These are phyloP conservation scores for Huntiella decipiens DNA, from an alignment of 2,329 filamentous ascomycete genomes.

Conservation along the genomic window DNA sequence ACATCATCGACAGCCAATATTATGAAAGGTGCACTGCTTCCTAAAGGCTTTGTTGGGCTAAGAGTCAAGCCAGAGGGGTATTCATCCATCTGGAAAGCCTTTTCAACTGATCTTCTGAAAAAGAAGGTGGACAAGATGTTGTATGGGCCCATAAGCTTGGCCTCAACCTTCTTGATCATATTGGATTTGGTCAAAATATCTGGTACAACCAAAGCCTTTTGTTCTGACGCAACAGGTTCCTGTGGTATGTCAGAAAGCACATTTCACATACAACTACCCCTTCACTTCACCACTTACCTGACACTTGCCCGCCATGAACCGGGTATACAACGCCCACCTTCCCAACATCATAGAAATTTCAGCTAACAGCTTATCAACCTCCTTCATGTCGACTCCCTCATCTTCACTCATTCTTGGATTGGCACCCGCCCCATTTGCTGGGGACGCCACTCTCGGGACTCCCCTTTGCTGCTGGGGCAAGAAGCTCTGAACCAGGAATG, in stretches of 20 bases:
- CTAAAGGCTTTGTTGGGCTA: conserved; percentile 50
- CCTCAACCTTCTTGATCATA: conserved; percentile 57
- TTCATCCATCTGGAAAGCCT: conserved; percentile 93
- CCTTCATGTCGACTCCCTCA: conserved; percentile 90
- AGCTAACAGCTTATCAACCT: conserved; percentile 69
- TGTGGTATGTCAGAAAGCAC: conserved; percentile 16
- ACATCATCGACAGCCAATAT: conserved; percentile 93
- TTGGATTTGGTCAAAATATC: conserved; percentile 61
- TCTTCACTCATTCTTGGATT: conserved; percentile 55
- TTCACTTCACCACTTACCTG: conserved; percentile 36
- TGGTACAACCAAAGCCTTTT: conserved; percentile 45
- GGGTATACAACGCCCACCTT: conserved; percentile 79
- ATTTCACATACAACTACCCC: conserved; percentile 5
- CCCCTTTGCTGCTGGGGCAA: conserved; percentile 50
- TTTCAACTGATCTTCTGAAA: conserved; percentile 88
- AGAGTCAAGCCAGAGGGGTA: conserved; percentile 62
- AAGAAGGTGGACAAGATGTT: conserved; percentile 91
- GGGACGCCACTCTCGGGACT: conserved; percentile 55
- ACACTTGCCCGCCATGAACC: conserved; percentile 76
- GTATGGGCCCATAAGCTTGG: conserved; percentile 61
- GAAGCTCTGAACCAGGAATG: conserved; percentile 90
- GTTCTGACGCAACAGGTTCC: conserved; percentile 31
- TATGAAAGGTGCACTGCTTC: conserved; percentile 71
- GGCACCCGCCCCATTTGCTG: conserved; percentile 35
- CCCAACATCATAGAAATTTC: conserved; percentile 87